These are phyloP conservation scores for Backusella tarrabulga DNA, from an alignment of 192 early-diverging fungal genomes.

Conservation along the genomic window DNA sequence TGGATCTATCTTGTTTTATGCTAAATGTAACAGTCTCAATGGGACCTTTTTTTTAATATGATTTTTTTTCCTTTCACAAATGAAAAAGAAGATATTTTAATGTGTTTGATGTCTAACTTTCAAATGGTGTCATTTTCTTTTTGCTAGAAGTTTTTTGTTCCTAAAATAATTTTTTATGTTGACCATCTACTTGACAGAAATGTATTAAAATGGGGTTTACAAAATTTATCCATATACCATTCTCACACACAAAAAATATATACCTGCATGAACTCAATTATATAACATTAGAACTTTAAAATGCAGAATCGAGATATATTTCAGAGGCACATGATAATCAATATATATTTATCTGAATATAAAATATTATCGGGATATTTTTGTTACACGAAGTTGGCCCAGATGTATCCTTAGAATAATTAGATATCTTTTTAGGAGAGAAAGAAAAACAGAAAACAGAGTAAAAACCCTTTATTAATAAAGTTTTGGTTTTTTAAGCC, in stretches of 20 bases:
- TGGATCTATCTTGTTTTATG: neutral
- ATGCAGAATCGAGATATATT: too few species aligned
- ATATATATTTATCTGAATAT: too few species aligned
- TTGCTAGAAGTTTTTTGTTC: neutral
- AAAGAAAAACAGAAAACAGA: neutral
- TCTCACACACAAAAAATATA: neutral
- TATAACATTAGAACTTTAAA: neutral
- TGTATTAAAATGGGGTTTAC: neutral
- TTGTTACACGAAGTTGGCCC: too few species aligned
- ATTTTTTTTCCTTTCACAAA: neutral
- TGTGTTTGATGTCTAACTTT: neutral
- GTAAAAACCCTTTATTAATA: too few species aligned
- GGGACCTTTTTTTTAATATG: neutral
- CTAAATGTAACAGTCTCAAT: neutral
- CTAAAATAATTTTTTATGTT: neutral
- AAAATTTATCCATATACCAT: neutral
- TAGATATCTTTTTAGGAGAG: too few species aligned
- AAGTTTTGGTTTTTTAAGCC: too few species aligned
- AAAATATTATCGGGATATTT: too few species aligned
- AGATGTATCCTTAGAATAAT: too few species aligned
- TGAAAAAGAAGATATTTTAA: neutral
- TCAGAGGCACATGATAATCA: too few species aligned
- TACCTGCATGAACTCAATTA: neutral
- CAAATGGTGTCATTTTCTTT: neutral
- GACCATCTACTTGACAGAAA: neutral